Base-by-base conservation (phyloP, 2,329 filamentous ascomycete genomes). In the Stemphylium lycopersici region DNA sequence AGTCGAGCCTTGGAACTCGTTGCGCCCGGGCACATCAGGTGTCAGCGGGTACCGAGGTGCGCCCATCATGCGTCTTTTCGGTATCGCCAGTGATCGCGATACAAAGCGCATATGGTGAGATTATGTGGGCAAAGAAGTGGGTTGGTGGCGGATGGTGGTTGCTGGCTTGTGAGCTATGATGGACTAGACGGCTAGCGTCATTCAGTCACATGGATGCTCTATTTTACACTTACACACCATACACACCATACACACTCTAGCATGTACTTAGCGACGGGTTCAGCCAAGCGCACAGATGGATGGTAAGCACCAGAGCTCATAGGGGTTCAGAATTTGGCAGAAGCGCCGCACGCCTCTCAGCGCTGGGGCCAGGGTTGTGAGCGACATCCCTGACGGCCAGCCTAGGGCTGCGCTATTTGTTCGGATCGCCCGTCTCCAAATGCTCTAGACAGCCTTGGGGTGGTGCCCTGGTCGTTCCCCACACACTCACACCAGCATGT, bases 291-390 rank as follows among this genome's bases (percentile, higher is more conserved):
- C 32, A 41, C 31, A 41, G 48, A 48, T 33, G 42, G 44, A 29
- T 37, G 34, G 42, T 46, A 52, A 37, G 40, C 47, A 52, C 41
- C 45, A 40, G 40, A 18, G 52, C 45, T 18, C 20, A 22, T 42
- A 46, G 31, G 39, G 47, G 43, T 4, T 46, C 34, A 50, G 44
- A 31, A 38, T 48, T 32, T 38, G 32, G 47, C 52, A 26, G 36
- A 48, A 45, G 47, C 47, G 52, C 53, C 47, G 55, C 53, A 58
- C 52, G 48, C 52, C 37, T 39, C 24, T 56, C 46, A 38, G 52
- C 50, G 56, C 51, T 55, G 63, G 63, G 63, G 48, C 63, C 63
- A 58, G 63, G 63, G 63, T 58, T 40, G 39, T 31, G 53, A 52
- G 41, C 42, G 22, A 39, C 31, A 59, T 59, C 58, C 58, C 48